Evolutionary conservation across 495 filamentous ascomycete species (phyloP).

Genomic region (Niebla homalea): DNA sequence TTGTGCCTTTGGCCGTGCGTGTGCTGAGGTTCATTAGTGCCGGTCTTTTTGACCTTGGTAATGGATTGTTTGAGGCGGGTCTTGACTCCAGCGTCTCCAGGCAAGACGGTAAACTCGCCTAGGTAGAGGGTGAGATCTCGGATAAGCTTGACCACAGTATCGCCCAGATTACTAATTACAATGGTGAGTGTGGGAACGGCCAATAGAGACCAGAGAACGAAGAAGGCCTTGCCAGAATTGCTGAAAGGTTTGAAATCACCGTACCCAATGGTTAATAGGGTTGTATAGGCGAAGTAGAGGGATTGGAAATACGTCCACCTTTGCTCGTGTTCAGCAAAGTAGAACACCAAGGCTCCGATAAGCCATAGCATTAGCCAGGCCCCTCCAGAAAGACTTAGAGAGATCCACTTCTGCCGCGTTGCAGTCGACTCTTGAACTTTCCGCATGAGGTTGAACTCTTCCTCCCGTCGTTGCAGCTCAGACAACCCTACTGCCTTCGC

Average conservation of each 20-base stretch:
- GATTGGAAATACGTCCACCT: conserved; percentile 69
- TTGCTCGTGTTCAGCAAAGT: conserved; percentile 38
- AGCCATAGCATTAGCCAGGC: conserved; percentile 69
- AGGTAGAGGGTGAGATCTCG: conserved; percentile 55
- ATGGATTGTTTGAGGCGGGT: conserved; percentile 11
- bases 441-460: conserved; percentile 71
- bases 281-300: conserved; percentile 69
- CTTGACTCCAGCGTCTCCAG: conserved; percentile 37
- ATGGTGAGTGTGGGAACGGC: conserved; percentile 74
- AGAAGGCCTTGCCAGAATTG: conserved; percentile 64
- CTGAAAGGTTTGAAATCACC: conserved; percentile 61
- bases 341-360: conserved; percentile 63
- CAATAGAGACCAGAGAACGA: conserved; percentile 80
- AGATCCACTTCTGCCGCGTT: conserved; percentile 48
- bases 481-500: conserved; percentile 9
- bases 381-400: conserved; percentile 46
- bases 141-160: conserved; percentile 60
- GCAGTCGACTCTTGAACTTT: conserved; percentile 50
- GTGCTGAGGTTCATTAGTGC: no score
- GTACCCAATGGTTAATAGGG: conserved; percentile 75
- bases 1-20: no score
- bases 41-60: neutral
- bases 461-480: conserved; percentile 47
- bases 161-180: conserved; percentile 64
- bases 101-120: conserved; percentile 63